These are phyloP conservation scores for Didymella segeticola DNA, from an alignment of 2,329 filamentous ascomycete genomes.

Conservation along the genomic window DNA sequence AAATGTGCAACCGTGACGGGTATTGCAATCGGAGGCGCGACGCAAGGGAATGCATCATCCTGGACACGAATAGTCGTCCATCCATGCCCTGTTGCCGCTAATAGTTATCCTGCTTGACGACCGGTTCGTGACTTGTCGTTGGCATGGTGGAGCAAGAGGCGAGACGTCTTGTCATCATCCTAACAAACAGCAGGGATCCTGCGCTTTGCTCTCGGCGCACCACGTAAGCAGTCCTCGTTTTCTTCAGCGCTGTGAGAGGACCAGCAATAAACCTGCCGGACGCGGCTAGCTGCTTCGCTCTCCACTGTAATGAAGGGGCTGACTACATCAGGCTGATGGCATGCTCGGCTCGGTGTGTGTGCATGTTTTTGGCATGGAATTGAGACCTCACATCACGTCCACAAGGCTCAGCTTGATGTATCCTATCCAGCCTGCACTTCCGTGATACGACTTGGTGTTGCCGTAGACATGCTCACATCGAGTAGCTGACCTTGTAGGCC, in stretches of 20 bases:
- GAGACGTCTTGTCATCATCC: conserved; percentile 20
- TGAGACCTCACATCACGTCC: conserved; percentile 14
- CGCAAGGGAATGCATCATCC: conserved; percentile 37
- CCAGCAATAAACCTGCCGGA: conserved; percentile 10
- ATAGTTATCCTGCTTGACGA: conserved; percentile 31
- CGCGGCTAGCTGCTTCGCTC: conserved; percentile 2
- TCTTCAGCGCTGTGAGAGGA: conserved; percentile 6
- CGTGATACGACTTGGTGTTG: conserved; percentile 13
- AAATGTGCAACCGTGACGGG: conserved; percentile 42
- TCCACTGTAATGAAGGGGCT: conserved; percentile 13
- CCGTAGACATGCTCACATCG: conserved; percentile 22
- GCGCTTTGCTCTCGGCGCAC: conserved; percentile 6
- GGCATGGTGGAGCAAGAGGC: conserved; percentile 21
- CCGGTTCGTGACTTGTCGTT: conserved; percentile 13
- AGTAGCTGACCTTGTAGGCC: conserved; percentile 15
- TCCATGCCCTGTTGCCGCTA: conserved; percentile 32
- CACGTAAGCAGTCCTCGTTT: conserved; percentile 18
- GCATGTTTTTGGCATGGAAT: conserved; percentile 12
- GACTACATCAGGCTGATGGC: conserved; percentile 18
- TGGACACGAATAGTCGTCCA: conserved; percentile 28
- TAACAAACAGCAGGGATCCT: conserved; percentile 14
- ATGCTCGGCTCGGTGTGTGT: conserved; percentile 19
- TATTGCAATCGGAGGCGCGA: conserved; percentile 29
- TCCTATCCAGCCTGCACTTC: conserved; percentile 14
- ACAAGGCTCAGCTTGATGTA: conserved; percentile 10